Evolutionary conservation across 129 eudicot species (phyloP).

Genomic region (Gnaphalium uliginosum): DNA sequence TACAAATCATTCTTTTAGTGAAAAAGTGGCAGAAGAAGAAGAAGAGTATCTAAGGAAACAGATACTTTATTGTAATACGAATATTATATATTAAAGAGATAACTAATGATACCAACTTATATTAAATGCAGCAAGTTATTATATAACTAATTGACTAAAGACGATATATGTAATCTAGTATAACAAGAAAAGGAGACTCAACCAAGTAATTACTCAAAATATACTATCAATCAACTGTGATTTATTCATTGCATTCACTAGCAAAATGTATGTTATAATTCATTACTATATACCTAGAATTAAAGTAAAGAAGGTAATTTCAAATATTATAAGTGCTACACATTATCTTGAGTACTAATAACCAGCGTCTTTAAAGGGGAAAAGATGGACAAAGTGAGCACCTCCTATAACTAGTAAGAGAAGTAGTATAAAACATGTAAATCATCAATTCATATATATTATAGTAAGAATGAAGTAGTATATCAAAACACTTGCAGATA

Average conservation of each 20-base stretch:
- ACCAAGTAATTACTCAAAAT: background rate
- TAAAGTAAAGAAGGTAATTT: background rate
- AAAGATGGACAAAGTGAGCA: background rate
- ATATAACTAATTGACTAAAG: background rate
- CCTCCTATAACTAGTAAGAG: background rate
- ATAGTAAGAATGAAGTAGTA: background rate
- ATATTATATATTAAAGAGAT: background rate
- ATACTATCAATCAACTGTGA: background rate
- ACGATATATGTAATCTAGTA: background rate
- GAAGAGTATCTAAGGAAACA: background rate
- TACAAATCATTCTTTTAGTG: background rate
- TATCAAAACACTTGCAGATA: background rate
- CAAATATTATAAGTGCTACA: background rate
- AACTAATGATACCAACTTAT: background rate
- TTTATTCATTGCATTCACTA: background rate
- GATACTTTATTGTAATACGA: background rate
- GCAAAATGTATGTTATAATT: background rate
- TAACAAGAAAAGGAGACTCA: background rate
- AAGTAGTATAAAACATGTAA: background rate
- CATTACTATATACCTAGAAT: background rate
- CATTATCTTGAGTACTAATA: background rate
- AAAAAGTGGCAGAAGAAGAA: background rate
- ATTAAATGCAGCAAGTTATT: background rate
- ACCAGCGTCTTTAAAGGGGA: slow-evolving; percentile 6
- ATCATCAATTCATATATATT: background rate